Percentiles rank a stretch among this genome's conserved stretches.
These are phyloP conservation scores for Boletus reticulatus DNA, from an alignment of 768 basidiomycete species.

Conservation along the genomic window DNA sequence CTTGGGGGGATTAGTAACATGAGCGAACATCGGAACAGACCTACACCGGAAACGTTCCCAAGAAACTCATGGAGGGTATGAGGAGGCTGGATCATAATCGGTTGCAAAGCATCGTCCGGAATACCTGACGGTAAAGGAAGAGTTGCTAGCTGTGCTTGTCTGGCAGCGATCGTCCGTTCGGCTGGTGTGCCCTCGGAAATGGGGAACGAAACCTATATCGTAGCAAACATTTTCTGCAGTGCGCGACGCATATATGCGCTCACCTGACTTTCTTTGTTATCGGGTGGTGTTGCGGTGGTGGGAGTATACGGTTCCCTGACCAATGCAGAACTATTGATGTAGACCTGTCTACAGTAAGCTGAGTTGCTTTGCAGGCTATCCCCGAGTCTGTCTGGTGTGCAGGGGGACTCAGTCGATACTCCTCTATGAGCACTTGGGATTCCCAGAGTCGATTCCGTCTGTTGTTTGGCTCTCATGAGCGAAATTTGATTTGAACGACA, in stretches of 20 bases:
- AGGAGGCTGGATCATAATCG: conserved; percentile 63
- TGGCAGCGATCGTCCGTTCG: conserved; percentile 46
- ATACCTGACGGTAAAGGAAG: conserved; percentile 64
- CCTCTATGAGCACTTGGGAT: not conserved
- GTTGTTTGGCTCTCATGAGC: not conserved
- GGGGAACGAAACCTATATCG: not conserved
- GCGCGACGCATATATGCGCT: conserved; percentile 16
- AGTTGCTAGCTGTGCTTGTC: conserved; percentile 53
- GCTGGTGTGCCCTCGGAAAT: conserved; percentile 11
- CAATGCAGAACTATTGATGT: conserved; percentile 7
- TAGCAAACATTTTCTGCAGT: not conserved
- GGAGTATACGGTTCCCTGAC: not conserved
- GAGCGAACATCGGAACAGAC: conserved; percentile 16
- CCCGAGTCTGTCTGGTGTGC: conserved; percentile 20
- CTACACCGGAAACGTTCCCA: conserved; percentile 53
- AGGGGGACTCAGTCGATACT: not conserved
- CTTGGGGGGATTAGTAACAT: conserved; percentile 34
- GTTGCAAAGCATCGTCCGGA: conserved; percentile 65
- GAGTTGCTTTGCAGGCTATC: conserved; percentile 29
- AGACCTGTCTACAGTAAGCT: conserved; percentile 20
- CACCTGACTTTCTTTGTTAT: conserved; percentile 15
- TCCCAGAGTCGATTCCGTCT: not conserved
- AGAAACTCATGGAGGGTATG: conserved; percentile 71
- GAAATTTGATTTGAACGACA: not conserved
- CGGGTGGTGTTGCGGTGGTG: not conserved